phyloP scores from a whole-genome alignment of 371 early-diverging fungal genomes.

The Haplosporangium sp. region DNA sequence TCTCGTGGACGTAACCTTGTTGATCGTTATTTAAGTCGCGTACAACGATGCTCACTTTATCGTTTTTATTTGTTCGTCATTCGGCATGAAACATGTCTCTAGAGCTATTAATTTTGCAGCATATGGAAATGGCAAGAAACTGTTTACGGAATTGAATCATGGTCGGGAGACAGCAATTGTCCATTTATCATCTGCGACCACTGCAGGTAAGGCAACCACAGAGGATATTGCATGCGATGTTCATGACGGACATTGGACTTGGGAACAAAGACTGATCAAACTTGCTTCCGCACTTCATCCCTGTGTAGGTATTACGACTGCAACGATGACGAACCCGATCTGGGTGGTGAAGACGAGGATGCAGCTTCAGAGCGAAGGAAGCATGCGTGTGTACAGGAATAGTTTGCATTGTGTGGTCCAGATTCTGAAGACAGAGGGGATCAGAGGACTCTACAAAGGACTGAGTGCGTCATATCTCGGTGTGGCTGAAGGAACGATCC shows the following conservation, averaged over 20 bases:
- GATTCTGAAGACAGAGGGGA: constrained; percentile 84
- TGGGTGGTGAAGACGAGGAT: constrained; percentile 97
- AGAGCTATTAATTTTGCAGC: constrained; percentile 93
- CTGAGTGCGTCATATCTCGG: constrained; percentile 91
- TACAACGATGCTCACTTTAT: too few species aligned
- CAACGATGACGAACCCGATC: constrained; percentile 92
- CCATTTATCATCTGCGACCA: constrained; percentile 85
- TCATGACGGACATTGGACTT: too few species aligned
- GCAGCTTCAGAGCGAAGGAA: constrained; percentile 83
- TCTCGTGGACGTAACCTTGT: too few species aligned
- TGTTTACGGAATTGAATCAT: constrained; percentile 78
- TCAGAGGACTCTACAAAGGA: constrained; percentile 89
- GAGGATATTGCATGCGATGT: too few species aligned
- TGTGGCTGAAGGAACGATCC: constrained; percentile 89
- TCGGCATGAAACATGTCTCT: too few species aligned
- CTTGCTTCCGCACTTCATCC: too few species aligned
- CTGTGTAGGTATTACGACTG: constrained; percentile 85
- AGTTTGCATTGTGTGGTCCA: constrained; percentile 78
- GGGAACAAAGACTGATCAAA: too few species aligned
- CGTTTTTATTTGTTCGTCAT: too few species aligned
- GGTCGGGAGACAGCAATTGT: constrained; percentile 83
- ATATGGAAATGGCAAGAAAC: constrained; percentile 89
- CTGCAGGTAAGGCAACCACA: too few species aligned
- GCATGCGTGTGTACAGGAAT: constrained; percentile 70
- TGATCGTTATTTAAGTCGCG: too few species aligned